Evolutionary conservation across 257 asterid species (phyloP), one percentile per base, ranked within the genome.

Genomic region (Dorcoceras hygrometricum): DNA sequence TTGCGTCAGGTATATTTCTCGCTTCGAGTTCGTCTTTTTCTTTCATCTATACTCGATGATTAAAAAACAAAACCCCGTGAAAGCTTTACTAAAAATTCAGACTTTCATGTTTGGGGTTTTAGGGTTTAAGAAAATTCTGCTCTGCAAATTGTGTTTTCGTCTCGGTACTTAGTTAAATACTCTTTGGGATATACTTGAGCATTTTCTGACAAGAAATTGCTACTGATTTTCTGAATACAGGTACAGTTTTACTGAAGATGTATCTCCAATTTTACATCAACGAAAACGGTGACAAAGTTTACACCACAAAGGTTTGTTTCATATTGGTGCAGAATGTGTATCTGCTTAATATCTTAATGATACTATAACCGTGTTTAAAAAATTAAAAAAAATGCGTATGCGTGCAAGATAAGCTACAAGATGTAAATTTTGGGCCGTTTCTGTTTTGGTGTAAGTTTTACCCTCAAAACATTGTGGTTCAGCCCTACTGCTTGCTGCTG

Each of bases 231-330:
- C 32, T 69, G 62, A 50, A 66, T 70, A 68, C 79, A 67, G 79
- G 56, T 4, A 48, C 16, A 57, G 68, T 4, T 39, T 66, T 63
- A n/a, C 7, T 60, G 65, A 78, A 67, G 76, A 81, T 82, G 87
- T 78, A 78, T 78, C 87, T 82, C 72, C 84, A 82, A 29, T 78
- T 31, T 71, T 82, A 82, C 73, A 82, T 82, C 70, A 82, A 82
- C 26, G 87, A 82, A 24, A 76, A 82, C 4, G 84, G 87, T 23
- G 82, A 78, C 72, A 81, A 78, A 73, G 86, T 81, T 55, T 81
- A 81, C 75, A 78, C 86, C 77, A 81, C 86, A 4, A 81, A 81
- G 83, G 86, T 80, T 23, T 34, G 16, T 62, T 23, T 31, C 25
- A 4, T 16, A 22, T n/a, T 8, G 25, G 3, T 27, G 22, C 29